phyloP scores from a whole-genome alignment of 1,284 basidiomycete species.

The Taiwanofungus camphoratus region DNA sequence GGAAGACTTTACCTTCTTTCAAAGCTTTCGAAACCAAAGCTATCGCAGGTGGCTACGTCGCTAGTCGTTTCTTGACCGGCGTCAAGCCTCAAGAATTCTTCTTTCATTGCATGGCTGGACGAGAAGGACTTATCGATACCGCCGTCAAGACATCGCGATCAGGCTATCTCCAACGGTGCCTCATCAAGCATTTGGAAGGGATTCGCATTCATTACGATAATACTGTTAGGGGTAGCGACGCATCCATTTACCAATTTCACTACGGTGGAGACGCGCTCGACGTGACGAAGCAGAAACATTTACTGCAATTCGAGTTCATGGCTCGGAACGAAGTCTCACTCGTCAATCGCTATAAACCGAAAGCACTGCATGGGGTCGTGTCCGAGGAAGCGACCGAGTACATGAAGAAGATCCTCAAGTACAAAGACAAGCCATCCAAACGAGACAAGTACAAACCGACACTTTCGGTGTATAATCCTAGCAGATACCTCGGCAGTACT shows the following conservation, averaged over 20 bases:
- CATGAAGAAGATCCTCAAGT: conserved; percentile 91
- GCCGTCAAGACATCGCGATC: conserved; percentile 99
- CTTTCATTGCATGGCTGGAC: conserved; percentile 99
- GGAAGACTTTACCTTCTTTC: conserved; percentile 98
- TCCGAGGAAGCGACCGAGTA: conserved; percentile 66
- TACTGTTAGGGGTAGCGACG: conserved; percentile 94
- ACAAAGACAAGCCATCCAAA: conserved; percentile 46
- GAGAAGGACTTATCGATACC: conserved; percentile 98
- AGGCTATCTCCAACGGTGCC: conserved; percentile 95
- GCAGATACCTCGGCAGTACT: conserved; percentile 81
- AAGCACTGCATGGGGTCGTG: conserved; percentile 53
- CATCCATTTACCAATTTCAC: conserved; percentile 91
- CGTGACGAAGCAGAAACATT: conserved; percentile 92
- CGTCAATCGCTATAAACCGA: conserved; percentile 69
- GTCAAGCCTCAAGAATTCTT: conserved; percentile 99
- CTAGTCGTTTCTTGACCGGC: conserved; percentile 98
- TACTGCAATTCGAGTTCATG: conserved; percentile 91
- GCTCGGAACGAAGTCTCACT: conserved; percentile 84
- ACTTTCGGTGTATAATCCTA: conserved; percentile 77
- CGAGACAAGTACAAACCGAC: conserved; percentile 64
- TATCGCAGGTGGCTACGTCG: conserved; percentile 98
- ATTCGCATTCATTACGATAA: conserved; percentile 97
- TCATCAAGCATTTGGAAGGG: conserved; percentile 98
- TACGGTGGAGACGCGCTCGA: conserved; percentile 98
- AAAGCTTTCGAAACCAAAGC: conserved; percentile 95